Percentiles rank a stretch among this genome's conserved stretches.
phyloP scores from a whole-genome alignment of 2,329 filamentous ascomycete species.

The Arthroderma uncinatum region DNA sequence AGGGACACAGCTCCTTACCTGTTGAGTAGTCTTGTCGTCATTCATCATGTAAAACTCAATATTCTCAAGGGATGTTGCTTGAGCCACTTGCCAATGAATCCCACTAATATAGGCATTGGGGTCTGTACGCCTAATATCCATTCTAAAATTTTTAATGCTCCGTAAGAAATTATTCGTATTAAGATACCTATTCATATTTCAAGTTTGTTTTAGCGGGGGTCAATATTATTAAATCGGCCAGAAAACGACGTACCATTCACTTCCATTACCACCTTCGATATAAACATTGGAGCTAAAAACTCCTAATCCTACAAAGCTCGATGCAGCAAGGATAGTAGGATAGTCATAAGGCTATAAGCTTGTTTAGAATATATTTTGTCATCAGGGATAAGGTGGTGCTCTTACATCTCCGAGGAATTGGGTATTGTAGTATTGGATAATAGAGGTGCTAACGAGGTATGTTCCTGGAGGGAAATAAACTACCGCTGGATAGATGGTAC shows the following conservation, averaged over 20 bases:
- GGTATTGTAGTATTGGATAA: constrained; percentile 21
- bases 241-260: constrained; percentile 11
- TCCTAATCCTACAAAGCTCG: constrained; percentile 18
- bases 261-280: constrained; percentile 9
- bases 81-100: constrained; percentile 13
- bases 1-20: background rate
- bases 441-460: constrained; percentile 17
- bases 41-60: constrained; percentile 59
- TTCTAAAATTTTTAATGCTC: constrained; percentile 17
- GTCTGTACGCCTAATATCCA: constrained; percentile 24
- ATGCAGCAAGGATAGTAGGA: constrained; percentile 17
- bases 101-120: constrained; percentile 28
- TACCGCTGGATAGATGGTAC: constrained; percentile 65
- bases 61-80: constrained; percentile 39
- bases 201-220: background rate
- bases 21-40: constrained; percentile 13
- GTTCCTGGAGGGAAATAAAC: constrained; percentile 63
- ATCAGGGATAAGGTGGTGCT: background rate
- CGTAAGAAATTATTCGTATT: constrained; percentile 18
- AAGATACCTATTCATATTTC: constrained; percentile 9
- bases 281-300: constrained; percentile 19
- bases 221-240: background rate
- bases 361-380: background rate
- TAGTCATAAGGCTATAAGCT: constrained; percentile 2
- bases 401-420: constrained; percentile 17